Evolutionary conservation across 495 filamentous ascomycete genomes (phyloP).

Genomic region (Glonium stellatum): DNA sequence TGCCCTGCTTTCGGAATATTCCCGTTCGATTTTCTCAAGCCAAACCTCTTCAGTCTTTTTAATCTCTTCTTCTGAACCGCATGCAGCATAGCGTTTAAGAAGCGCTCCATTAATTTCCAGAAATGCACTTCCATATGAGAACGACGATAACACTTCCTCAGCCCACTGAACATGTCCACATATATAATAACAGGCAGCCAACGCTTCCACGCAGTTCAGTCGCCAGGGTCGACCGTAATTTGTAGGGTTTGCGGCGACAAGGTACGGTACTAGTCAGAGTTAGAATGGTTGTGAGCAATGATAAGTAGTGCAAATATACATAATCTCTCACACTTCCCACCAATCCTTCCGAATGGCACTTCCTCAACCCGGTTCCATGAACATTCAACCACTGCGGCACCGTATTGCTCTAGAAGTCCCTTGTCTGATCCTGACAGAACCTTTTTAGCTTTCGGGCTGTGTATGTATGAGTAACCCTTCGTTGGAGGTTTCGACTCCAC

Average conservation of each 20-base stretch:
- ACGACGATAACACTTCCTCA: constrained; percentile 67
- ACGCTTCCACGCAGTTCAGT: constrained; percentile 89
- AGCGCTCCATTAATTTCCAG: constrained; percentile 78
- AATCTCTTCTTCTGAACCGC: constrained; percentile 75
- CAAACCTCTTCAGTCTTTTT: constrained; percentile 78
- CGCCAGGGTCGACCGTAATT: constrained; percentile 96
- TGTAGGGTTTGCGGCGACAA: constrained; percentile 92
- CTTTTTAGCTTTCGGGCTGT: constrained; percentile 81
- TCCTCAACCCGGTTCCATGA: constrained; percentile 91
- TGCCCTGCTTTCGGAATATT: constrained; percentile 74
- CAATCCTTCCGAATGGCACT: constrained; percentile 83
- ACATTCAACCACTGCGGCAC: constrained; percentile 94
- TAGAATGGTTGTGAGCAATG: too few relatives aligned
- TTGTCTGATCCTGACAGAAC: constrained; percentile 74
- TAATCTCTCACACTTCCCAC: constrained; percentile 87
- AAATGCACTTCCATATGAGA: constrained; percentile 82
- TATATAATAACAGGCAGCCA: constrained; percentile 87
- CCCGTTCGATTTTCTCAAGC: constrained; percentile 81
- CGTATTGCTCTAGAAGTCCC: constrained; percentile 73
- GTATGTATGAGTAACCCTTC: constrained; percentile 18
- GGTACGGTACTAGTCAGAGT: constrained; percentile 61
- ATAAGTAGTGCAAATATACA: constrained; percentile 35
- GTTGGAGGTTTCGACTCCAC: constrained; percentile 5
- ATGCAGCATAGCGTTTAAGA: constrained; percentile 78
- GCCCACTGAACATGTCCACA: constrained; percentile 92